Evolutionary conservation across 768 basidiomycete species (phyloP), one percentile per base, ranked within the genome.

Genomic region (Macrolepiota albuminosa): DNA sequence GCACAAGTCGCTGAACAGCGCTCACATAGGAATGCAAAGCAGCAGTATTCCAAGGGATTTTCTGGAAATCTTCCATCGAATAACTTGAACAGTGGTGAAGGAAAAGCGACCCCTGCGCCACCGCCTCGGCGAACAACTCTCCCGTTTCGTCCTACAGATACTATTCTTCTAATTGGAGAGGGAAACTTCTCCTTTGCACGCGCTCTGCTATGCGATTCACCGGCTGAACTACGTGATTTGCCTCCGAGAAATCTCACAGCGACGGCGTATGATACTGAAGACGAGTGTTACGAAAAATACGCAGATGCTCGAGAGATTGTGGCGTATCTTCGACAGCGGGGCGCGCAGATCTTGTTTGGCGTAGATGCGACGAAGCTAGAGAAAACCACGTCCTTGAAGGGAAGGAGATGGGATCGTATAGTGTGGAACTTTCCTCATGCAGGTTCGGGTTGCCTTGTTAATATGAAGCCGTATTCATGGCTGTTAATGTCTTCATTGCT

Each of bases 361-460:
- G 81, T 97, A 21, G 96, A 98, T 69, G 96, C 88, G n/a, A 89
- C 87, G 7, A 81, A 76, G 58, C 72, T 98, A 37, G 87, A 87
- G 56, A 88, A 80, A 61, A 72, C 76, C 42, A 59, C 80, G 6
- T 68, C 71, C 6, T 71, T 95, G 49, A 89, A 85, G 62, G 84
- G 82, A 43, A 75, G 77, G 62, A 81, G 74, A 57, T 90, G 89
- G 83, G 88, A 93, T 72, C 84, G 82, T 61, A 82, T 98, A 58
- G 84, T 92, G 7, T 98, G 93, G 88, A 97, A 98, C 71, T 98
- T 98, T 70, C 96, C 96, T 60, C 96, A 98, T 75, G 89, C 90
- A 67, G 95, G 95, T 92, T 39, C 42, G 52, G 52, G 57, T 34
- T 24, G 29, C 9, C 47, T 50, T n/a, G 11, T 26, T n/a, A 31